Percentiles rank a stretch among this genome's conserved stretches.
Conservation (phyloP, 2,329 filamentous ascomycete species). For the Alternaria novae-zelandiae region DNA sequence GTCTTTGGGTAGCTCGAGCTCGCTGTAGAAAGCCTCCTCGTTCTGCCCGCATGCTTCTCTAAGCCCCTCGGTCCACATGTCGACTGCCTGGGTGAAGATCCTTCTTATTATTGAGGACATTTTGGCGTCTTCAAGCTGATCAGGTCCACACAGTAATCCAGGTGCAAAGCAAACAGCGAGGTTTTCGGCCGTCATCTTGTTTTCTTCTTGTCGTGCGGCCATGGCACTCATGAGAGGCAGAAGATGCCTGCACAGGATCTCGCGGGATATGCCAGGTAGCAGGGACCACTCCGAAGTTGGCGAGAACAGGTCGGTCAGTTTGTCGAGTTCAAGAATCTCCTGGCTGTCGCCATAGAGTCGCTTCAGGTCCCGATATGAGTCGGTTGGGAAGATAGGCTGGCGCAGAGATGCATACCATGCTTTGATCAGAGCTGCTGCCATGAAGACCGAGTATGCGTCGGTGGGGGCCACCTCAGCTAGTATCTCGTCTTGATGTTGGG, state of each 20-base stretch:
- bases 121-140: slow-evolving; percentile 62
- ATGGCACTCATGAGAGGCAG: slow-evolving; percentile 59
- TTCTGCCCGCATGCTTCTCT: slow-evolving; percentile 51
- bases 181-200: slow-evolving; percentile 63
- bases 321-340: slow-evolving; percentile 49
- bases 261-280: slow-evolving; percentile 53
- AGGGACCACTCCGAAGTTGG: slow-evolving; percentile 55
- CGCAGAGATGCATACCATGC: slow-evolving; percentile 62
- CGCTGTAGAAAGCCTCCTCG: slow-evolving; percentile 44
- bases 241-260: slow-evolving; percentile 59
- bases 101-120: slow-evolving; percentile 59
- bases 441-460: slow-evolving; percentile 61
- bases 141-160: slow-evolving; percentile 58
- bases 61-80: slow-evolving; percentile 54
- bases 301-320: slow-evolving; percentile 55
- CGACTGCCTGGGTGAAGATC: slow-evolving; percentile 57
- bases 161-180: slow-evolving; percentile 62
- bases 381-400: slow-evolving; percentile 59
- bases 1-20: slow-evolving; percentile 50
- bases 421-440: slow-evolving; percentile 62
- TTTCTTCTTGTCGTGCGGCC: slow-evolving; percentile 53
- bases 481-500: slow-evolving; percentile 49
- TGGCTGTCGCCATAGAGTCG: slow-evolving; percentile 51
- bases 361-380: slow-evolving; percentile 56
- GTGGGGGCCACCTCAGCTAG: slow-evolving; percentile 55